Conservation (phyloP, 805 yeast genomes). For the Saccharomycopsis fermentans region DNA sequence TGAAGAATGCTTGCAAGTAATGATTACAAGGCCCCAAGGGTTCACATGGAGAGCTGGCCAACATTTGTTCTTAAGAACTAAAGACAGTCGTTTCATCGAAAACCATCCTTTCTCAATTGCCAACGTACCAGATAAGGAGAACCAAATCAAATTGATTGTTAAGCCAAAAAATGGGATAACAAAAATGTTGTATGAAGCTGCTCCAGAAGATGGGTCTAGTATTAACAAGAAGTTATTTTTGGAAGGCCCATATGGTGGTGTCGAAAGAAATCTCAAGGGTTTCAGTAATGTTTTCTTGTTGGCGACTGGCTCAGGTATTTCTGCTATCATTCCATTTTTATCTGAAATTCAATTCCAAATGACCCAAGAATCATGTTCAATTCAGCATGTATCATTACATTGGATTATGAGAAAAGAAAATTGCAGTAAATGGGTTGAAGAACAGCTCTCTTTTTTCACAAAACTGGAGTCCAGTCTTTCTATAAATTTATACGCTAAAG, state of each 20-base stretch:
- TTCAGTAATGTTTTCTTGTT: constrained; percentile 36
- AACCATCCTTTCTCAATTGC: constrained; percentile 49
- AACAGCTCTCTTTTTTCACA: constrained; percentile 26
- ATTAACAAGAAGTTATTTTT: constrained; percentile 27
- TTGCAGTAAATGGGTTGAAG: constrained; percentile 31
- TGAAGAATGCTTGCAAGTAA: constrained; percentile 28
- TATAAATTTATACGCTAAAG: background rate
- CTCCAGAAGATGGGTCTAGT: constrained; percentile 23
- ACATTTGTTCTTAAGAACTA: constrained; percentile 40
- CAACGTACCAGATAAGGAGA: constrained; percentile 23
- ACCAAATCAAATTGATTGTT: constrained; percentile 34
- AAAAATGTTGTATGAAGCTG: constrained; percentile 23
- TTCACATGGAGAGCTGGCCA: constrained; percentile 45
- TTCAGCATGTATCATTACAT: constrained; percentile 29
- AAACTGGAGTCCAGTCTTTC: background rate
- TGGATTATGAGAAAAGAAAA: constrained; percentile 34
- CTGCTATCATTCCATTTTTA: constrained; percentile 39
- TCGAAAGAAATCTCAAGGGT: constrained; percentile 33
- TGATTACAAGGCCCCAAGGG: constrained; percentile 25
- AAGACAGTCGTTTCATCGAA: constrained; percentile 35
- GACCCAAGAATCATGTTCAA: constrained; percentile 12
- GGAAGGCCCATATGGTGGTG: constrained; percentile 54
- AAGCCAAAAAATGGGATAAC: constrained; percentile 41
- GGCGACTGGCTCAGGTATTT: constrained; percentile 43
- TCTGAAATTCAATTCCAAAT: constrained; percentile 19